Evolutionary conservation across 257 asterid genomes (phyloP), one percentile per base, ranked within the genome.

Genomic region (Solanum virginianum): DNA sequence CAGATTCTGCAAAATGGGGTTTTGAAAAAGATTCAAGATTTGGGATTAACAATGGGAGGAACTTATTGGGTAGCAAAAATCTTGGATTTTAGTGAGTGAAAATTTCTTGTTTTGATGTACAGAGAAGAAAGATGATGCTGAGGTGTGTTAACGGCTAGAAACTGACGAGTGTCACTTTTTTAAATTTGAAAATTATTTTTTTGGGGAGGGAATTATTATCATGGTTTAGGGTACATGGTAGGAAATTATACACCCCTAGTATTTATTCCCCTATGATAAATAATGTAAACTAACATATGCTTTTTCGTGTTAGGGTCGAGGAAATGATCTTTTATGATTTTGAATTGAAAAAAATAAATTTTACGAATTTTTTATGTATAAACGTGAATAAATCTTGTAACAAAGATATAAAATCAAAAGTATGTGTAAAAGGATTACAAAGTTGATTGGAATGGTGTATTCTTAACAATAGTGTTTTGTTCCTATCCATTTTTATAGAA

Each of bases 161-260:
- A 62, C 47, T 63, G 65, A 13, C 47, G 72, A 16, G 63, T 29
- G 45, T 85, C 53, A 82, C 16, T 86, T 92, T 4, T 89, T 90
- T 69, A 87, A 89, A 85, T 91, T 91, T 84, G 77, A 88, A 92
- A 88, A 86, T 84, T 83, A 91, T 92, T 80, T 22, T 32, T 87
- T 14, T 91, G 90, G 91, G 82, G 87, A 55, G 79, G 92, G 91
- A 94, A 85, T 22, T 68, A 63, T 45, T 63, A 60, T 63, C 22
- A 55, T 82, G 83, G 29, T 29, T 53, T 79, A 53, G 83, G 65
- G 66, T 79, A 17, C 66, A 79, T 29, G 18, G 0, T 53, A 79
- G 66, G 49, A 29, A 79, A 54, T 79, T 29, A 26, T 79, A 17
- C 83, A 53, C 63, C 82, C 24, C 15, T 36, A 8, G 14, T n/a